Percentiles rank a stretch among this genome's conserved stretches.
Conservation (phyloP, 306 rosid genomes). For the Vachellia pachyceras region DNA sequence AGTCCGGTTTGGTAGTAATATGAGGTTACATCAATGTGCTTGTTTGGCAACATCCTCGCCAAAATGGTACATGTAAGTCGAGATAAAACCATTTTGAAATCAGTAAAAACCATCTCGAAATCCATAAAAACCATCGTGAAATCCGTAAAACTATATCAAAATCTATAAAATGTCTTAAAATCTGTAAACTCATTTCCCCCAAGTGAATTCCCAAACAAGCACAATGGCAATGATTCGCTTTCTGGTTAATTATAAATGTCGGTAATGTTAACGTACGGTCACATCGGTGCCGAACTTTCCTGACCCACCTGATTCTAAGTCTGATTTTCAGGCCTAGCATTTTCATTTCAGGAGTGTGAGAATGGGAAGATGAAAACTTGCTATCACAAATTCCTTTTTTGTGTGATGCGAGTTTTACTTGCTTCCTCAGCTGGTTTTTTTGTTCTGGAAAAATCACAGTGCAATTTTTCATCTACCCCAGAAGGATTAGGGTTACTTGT, state of each 20-base stretch:
- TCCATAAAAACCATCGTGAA: too few species aligned
- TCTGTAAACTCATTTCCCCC: too few species aligned
- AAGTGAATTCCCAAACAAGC: too few species aligned
- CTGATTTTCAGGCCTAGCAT: constrained; percentile 43
- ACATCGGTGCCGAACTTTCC: constrained; percentile 24
- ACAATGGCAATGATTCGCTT: neutral
- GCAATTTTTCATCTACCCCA: neutral
- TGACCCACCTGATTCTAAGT: constrained; percentile 21
- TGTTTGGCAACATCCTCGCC: too few species aligned
- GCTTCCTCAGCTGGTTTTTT: neutral
- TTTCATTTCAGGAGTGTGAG: neutral
- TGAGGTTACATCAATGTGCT: neutral
- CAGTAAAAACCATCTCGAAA: too few species aligned
- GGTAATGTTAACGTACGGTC: constrained; percentile 39
- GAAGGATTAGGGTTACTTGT: neutral
- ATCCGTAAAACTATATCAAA: too few species aligned
- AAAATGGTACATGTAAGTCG: too few species aligned
- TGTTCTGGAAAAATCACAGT: neutral
- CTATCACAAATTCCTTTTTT: neutral
- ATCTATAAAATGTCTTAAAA: too few species aligned
- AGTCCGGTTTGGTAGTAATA: neutral
- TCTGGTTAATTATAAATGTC: constrained; percentile 31
- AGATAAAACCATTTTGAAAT: too few species aligned
- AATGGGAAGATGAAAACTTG: neutral
- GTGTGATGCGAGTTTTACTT: constrained; percentile 13